Conservation (phyloP, 1,139 yeast genomes). For the Magnusiomyces sp. region DNA sequence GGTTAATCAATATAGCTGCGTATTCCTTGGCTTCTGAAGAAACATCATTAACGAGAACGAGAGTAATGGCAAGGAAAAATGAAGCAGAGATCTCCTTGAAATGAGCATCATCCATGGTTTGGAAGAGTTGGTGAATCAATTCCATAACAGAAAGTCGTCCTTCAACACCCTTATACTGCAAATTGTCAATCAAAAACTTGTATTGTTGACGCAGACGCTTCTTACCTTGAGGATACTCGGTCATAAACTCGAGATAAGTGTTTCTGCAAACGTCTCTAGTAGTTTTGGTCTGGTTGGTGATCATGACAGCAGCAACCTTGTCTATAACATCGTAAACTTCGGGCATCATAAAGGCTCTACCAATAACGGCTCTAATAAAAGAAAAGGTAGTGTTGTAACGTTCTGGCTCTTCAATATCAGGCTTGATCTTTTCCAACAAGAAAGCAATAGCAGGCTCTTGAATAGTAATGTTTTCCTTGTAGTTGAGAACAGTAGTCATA, state of each 20-base stretch:
- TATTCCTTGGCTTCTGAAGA: constrained; percentile 77
- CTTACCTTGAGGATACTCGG: constrained; percentile 92
- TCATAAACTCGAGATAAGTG: constrained; percentile 74
- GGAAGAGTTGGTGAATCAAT: constrained; percentile 59
- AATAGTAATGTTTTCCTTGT: constrained; percentile 54
- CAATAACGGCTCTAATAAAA: constrained; percentile 65
- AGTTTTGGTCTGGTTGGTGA: constrained; percentile 77
- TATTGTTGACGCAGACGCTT: constrained; percentile 79
- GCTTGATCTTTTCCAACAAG: constrained; percentile 64
- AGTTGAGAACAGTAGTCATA: constrained; percentile 63
- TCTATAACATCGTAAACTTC: constrained; percentile 90
- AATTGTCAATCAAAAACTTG: constrained; percentile 71
- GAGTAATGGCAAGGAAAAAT: constrained; percentile 74
- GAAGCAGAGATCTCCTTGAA: constrained; percentile 57
- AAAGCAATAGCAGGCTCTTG: constrained; percentile 71
- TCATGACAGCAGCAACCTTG: constrained; percentile 72
- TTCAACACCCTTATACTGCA: constrained; percentile 74
- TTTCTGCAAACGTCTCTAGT: constrained; percentile 82
- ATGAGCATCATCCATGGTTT: constrained; percentile 56
- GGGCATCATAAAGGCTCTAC: constrained; percentile 68
- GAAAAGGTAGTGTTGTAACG: constrained; percentile 84
- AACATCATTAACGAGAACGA: constrained; percentile 71
- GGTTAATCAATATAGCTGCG: constrained; percentile 58
- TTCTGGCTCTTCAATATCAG: constrained; percentile 87
- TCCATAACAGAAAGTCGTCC: constrained; percentile 94